Evolutionary conservation across 305 asterid species (phyloP).

Genomic region (Fraxinus sp.): DNA sequence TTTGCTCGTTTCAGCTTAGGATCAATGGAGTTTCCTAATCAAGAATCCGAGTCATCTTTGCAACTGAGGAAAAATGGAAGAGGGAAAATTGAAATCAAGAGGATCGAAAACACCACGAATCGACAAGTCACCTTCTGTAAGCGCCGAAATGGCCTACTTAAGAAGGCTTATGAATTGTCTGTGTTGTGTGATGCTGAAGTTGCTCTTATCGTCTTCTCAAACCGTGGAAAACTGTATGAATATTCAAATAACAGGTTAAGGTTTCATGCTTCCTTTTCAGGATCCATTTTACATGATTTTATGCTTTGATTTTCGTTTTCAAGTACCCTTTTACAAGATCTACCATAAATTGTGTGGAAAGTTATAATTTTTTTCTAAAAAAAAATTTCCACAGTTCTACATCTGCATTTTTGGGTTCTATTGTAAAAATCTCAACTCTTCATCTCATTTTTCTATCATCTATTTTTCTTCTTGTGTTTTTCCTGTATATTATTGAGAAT

Average conservation of each 20-base stretch:
- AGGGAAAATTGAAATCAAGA: constrained; percentile 82
- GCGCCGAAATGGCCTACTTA: constrained; percentile 71
- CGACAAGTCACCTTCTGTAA: constrained; percentile 91
- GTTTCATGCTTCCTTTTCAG: background rate
- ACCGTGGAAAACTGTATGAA: constrained; percentile 78
- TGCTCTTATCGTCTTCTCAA: constrained; percentile 79
- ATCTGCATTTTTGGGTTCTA: background rate
- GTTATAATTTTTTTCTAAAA: background rate
- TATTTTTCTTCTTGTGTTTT: background rate
- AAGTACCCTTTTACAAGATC: background rate
- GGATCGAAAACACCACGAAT: constrained; percentile 81
- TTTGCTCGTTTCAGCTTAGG: constrained; percentile 63
- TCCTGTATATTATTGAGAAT: background rate
- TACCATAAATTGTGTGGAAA: background rate
- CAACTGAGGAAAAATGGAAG: constrained; percentile 60
- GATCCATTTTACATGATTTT: background rate
- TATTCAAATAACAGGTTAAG: constrained; percentile 77
- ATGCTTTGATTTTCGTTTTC: background rate
- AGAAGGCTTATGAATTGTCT: constrained; percentile 83
- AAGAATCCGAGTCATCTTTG: constrained; percentile 56
- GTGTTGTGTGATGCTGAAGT: constrained; percentile 86
- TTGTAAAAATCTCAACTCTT: background rate
- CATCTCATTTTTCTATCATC: background rate
- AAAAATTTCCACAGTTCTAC: background rate
- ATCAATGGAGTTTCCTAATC: constrained; percentile 57